Evolutionary conservation across 73 alveolate species (phyloP).

Genomic region (Stentor coeruleus): DNA sequence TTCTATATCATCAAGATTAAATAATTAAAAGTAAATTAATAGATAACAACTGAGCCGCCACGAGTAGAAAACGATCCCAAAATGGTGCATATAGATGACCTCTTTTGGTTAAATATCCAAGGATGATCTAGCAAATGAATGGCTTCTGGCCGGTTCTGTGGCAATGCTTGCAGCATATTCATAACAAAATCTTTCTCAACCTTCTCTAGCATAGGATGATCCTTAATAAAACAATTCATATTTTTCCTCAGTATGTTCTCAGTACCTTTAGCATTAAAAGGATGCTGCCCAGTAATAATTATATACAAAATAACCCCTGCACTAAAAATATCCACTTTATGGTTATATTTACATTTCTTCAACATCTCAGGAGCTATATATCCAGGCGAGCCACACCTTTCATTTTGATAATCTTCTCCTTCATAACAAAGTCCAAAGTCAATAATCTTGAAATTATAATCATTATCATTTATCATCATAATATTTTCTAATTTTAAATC

Average conservation of each 20-base stretch:
- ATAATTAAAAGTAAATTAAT: too few relatives aligned
- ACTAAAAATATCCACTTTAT: conserved; percentile 36
- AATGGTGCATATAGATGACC: too few relatives aligned
- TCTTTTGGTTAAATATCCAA: too few relatives aligned
- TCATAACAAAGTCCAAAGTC: conserved; percentile 61
- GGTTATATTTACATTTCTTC: conserved; percentile 25
- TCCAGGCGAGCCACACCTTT: conserved; percentile 67
- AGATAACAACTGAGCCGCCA: too few relatives aligned
- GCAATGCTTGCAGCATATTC: too few relatives aligned
- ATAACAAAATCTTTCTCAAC: too few relatives aligned
- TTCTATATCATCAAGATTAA: too few relatives aligned
- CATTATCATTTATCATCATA: conserved; percentile 23
- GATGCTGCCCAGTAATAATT: neutral
- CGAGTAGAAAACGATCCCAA: too few relatives aligned
- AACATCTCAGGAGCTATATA: conserved; percentile 73
- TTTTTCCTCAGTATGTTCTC: neutral
- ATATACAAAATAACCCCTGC: conserved; percentile 37
- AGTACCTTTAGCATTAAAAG: neutral
- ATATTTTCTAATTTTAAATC: conserved; percentile 45
- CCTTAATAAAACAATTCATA: neutral
- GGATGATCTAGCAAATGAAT: too few relatives aligned
- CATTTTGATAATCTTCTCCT: neutral
- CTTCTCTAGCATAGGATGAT: too few relatives aligned
- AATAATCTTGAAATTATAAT: conserved; percentile 32
- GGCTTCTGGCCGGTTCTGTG: too few relatives aligned